A percentile compares a stretch with the other conserved stretches of the same genome.
Evolutionary conservation across 2,329 filamentous ascomycete genomes (phyloP).

Genomic region (Fonsecaea multimorphosa): DNA sequence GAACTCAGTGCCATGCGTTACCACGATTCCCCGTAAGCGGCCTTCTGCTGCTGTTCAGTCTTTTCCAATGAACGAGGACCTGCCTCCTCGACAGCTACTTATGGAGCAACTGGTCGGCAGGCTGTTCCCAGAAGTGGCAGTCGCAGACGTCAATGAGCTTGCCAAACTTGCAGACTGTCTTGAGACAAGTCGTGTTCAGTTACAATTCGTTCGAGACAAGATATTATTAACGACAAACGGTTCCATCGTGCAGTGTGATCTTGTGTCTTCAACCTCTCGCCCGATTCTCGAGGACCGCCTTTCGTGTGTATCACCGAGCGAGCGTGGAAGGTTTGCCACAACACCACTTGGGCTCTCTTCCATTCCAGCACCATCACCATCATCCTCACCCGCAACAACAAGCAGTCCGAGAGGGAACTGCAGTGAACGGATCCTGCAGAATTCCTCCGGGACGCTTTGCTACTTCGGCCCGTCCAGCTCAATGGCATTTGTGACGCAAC

Average conservation of each 20-base stretch:
- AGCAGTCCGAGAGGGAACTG: not conserved
- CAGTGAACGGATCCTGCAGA: not conserved
- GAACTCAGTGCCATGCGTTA: not conserved
- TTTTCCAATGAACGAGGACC: not conserved
- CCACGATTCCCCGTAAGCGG: not conserved
- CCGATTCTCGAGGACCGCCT: not conserved
- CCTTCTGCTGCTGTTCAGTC: not conserved
- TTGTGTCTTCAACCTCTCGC: not conserved
- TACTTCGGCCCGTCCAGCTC: not conserved
- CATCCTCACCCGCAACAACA: not conserved
- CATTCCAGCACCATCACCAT: not conserved
- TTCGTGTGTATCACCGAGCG: not conserved
- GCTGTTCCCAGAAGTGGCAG: not conserved
- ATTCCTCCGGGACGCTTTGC: not conserved
- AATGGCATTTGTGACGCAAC: not conserved
- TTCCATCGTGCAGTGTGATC: not conserved
- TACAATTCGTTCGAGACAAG: not conserved
- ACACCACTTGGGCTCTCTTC: not conserved
- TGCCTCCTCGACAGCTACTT: not conserved
- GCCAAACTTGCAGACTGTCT: not conserved
- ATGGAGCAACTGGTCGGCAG: not conserved
- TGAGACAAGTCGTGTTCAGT: not conserved
- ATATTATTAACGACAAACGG: not conserved
- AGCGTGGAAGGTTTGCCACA: not conserved
- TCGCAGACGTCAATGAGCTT: not conserved